phyloP scores from a whole-genome alignment of 2,329 filamentous ascomycete genomes.

The Aspergillus uvarum region DNA sequence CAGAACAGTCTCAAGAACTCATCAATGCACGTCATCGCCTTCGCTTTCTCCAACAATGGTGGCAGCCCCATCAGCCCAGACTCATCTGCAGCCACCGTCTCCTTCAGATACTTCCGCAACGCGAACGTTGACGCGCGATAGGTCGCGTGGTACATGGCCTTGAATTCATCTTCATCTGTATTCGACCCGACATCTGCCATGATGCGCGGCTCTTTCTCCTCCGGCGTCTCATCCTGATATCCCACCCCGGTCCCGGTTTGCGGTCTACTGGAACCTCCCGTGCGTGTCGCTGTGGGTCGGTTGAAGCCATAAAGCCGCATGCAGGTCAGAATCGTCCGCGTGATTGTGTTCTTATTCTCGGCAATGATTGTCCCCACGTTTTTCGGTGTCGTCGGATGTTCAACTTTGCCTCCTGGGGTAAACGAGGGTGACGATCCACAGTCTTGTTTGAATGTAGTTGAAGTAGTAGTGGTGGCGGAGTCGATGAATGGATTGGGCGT shows the following conservation, averaged over 20 bases:
- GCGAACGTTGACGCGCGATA: conserved; percentile 46
- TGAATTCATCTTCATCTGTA: conserved; percentile 43
- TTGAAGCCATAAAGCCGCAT: conserved; percentile 47
- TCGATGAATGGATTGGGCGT: conserved; percentile 32
- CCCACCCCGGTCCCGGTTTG: conserved; percentile 2
- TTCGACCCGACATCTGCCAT: conserved; percentile 5
- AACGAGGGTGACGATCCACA: conserved; percentile 15
- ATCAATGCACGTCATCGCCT: conserved; percentile 44
- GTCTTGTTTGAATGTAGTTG: conserved; percentile 11
- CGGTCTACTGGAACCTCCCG: conserved; percentile 20
- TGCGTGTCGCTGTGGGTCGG: conserved; percentile 28
- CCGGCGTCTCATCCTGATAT: conserved; percentile 4
- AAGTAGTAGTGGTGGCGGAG: not conserved
- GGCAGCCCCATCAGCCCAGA: conserved; percentile 13
- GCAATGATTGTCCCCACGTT: conserved; percentile 31
- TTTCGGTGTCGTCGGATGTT: conserved; percentile 22
- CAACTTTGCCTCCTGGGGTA: conserved; percentile 18
- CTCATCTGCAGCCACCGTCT: conserved; percentile 6
- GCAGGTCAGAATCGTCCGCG: conserved; percentile 44
- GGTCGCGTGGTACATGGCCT: conserved; percentile 46
- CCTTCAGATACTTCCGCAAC: conserved; percentile 41
- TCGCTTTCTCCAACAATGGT: conserved; percentile 36
- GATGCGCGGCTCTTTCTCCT: conserved; percentile 20
- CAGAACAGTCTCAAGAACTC: conserved; percentile 44
- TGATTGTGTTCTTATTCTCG: conserved; percentile 43